phyloP scores from a whole-genome alignment of 129 eudicot species.

The Saposhnikovia divaricata region DNA sequence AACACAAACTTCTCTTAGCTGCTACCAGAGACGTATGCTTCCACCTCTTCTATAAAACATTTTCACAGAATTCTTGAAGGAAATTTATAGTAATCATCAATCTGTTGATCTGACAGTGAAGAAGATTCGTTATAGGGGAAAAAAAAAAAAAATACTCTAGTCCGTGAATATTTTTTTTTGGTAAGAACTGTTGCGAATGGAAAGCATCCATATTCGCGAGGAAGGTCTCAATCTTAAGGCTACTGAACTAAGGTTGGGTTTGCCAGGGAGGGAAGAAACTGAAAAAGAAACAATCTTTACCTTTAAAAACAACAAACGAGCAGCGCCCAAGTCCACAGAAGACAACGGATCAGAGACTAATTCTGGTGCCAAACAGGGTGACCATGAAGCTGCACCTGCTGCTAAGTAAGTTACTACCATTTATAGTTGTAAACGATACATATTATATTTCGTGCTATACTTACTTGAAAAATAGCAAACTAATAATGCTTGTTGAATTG shows the following conservation, averaged over 20 bases:
- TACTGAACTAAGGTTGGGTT: conserved; percentile 40
- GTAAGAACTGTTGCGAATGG: conserved; percentile 12
- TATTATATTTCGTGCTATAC: background rate
- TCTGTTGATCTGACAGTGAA: background rate
- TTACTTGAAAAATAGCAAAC: background rate
- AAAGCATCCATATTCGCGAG: conserved; percentile 30
- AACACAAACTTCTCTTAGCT: background rate
- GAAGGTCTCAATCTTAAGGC: conserved; percentile 42
- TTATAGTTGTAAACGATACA: background rate
- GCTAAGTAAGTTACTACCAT: conserved; percentile 50
- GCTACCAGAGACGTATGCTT: background rate
- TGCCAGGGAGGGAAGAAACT: conserved; percentile 53
- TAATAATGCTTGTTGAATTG: conserved; percentile 1
- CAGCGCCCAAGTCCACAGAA: conserved; percentile 26
- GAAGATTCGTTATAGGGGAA: conserved; percentile 1
- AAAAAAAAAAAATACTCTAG: too few species aligned
- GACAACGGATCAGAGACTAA: conserved; percentile 19
- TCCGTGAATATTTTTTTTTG: too few species aligned
- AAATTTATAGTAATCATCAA: background rate
- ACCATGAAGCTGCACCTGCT: conserved; percentile 36
- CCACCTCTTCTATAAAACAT: background rate
- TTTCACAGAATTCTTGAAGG: background rate
- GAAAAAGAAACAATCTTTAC: conserved; percentile 24
- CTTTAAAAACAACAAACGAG: conserved; percentile 47
- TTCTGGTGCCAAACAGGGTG: conserved; percentile 27